Percentiles rank a stretch among this genome's conserved stretches.
Evolutionary conservation across 2,329 filamentous ascomycete species (phyloP).

Genomic region (Fusarium illudens): DNA sequence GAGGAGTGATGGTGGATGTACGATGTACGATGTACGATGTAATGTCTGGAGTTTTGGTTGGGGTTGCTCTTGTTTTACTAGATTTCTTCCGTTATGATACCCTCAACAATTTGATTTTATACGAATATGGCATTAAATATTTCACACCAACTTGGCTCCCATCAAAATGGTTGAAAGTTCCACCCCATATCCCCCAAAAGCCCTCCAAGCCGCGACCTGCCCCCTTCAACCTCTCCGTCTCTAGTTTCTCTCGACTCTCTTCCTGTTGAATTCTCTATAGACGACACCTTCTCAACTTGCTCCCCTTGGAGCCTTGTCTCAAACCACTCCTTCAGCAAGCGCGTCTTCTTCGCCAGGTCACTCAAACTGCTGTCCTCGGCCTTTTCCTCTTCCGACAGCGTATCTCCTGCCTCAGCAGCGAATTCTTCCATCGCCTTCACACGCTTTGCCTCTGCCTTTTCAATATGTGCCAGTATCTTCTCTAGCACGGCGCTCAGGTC

Average conservation of each 20-base stretch:
- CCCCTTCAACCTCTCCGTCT: background rate
- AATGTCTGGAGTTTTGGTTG: constrained; percentile 1
- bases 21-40: background rate
- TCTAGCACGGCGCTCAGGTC: constrained; percentile 26
- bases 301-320: constrained; percentile 36
- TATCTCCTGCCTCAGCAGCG: background rate
- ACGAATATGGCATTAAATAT: too few relatives aligned
- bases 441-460: constrained; percentile 16
- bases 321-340: constrained; percentile 46
- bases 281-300: constrained; percentile 1
- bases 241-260: background rate
- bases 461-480: constrained; percentile 14
- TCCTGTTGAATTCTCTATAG: background rate
- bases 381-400: constrained; percentile 31
- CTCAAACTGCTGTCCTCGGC: constrained; percentile 12
- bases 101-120: too few relatives aligned
- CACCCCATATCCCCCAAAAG: constrained; percentile 37
- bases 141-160: background rate
- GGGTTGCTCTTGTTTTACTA: background rate
- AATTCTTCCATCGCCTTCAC: constrained; percentile 16
- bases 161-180: constrained; percentile 23
- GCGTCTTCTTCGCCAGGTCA: constrained; percentile 37
- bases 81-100: constrained; percentile 18
- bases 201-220: constrained; percentile 34
- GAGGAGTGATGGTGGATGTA: background rate